Conservation (phyloP, 2,329 filamentous ascomycete genomes). For the Fusarium siculi region DNA sequence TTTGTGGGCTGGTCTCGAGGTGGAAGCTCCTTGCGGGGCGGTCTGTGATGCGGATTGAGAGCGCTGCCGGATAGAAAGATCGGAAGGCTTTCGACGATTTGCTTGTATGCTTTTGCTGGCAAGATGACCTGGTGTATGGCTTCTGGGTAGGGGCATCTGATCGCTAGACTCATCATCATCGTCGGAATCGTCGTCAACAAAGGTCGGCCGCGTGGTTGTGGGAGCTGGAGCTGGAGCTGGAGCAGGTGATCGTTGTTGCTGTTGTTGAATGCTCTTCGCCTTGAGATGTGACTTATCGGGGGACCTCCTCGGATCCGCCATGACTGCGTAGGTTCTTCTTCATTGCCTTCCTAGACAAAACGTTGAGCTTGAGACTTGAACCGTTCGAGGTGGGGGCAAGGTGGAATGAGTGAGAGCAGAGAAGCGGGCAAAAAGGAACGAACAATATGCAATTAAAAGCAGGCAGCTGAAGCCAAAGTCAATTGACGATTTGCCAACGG, state of each 20-base stretch:
- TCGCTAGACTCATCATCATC: conserved; percentile 51
- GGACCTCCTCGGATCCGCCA: conserved; percentile 56
- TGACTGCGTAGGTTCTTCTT: conserved; percentile 47
- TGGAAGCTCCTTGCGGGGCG: conserved; percentile 42
- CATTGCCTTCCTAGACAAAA: conserved; percentile 47
- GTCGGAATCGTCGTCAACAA: conserved; percentile 51
- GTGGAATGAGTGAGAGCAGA: neutral
- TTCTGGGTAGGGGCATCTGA: conserved; percentile 59
- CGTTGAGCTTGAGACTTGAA: conserved; percentile 13
- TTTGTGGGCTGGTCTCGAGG: conserved; percentile 42
- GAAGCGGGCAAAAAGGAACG: neutral
- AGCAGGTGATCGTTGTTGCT: conserved; percentile 52
- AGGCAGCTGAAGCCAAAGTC: neutral
- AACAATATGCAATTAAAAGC: neutral
- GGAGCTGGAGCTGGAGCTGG: conserved; percentile 21
- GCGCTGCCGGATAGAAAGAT: conserved; percentile 64
- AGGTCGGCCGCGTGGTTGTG: conserved; percentile 45
- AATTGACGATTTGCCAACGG: conserved; percentile 26
- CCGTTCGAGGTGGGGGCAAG: conserved; percentile 17
- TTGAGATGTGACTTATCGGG: conserved; percentile 50
- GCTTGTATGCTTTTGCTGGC: conserved; percentile 65
- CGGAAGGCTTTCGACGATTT: conserved; percentile 61
- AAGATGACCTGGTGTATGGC: conserved; percentile 71
- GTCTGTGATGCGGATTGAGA: conserved; percentile 61
- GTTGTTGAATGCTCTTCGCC: conserved; percentile 57